A percentile compares a stretch with the other conserved stretches of the same genome.
These are phyloP conservation scores for Kwoniella europaea DNA, from an alignment of 768 basidiomycete genomes.

Conservation along the genomic window DNA sequence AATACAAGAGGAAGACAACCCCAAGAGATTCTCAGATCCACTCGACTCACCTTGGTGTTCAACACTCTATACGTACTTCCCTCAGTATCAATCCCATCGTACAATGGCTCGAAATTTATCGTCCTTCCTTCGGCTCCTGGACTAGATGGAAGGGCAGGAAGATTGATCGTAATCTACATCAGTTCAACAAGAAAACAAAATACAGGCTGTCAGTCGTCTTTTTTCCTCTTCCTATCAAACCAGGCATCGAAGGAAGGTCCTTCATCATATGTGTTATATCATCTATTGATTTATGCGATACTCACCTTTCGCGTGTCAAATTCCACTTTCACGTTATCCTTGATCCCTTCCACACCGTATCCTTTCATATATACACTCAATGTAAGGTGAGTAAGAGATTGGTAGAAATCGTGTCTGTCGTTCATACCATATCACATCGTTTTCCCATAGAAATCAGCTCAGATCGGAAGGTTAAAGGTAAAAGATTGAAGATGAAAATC, in stretches of 20 bases:
- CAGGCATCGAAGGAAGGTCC: no score
- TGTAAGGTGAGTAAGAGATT: conserved; percentile 42
- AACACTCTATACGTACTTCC: conserved; percentile 71
- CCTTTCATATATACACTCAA: conserved; percentile 53
- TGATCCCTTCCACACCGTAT: conserved; percentile 23
- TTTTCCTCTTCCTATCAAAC: no score
- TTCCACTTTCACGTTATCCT: conserved; percentile 43
- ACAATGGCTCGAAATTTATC: conserved; percentile 78
- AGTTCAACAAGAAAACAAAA: neutral
- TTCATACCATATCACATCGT: neutral
- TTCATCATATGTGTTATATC: no score
- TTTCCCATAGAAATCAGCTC: no score
- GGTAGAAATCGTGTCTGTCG: conserved; percentile 54
- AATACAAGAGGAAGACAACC: no score
- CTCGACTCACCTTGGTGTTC: conserved; percentile 68
- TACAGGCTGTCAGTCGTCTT: no score
- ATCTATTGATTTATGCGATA: no score
- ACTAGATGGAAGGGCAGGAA: conserved; percentile 3
- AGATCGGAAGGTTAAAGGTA: no score
- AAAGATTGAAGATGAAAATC: no score
- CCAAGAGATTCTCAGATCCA: neutral
- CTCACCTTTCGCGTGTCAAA: conserved; percentile 33
- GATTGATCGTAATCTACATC: conserved; percentile 1
- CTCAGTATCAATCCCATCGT: conserved; percentile 74
- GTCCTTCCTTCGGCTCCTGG: conserved; percentile 62